Evolutionary conservation across 305 asterid species (phyloP).

Genomic region (Euphrasia arctica): DNA sequence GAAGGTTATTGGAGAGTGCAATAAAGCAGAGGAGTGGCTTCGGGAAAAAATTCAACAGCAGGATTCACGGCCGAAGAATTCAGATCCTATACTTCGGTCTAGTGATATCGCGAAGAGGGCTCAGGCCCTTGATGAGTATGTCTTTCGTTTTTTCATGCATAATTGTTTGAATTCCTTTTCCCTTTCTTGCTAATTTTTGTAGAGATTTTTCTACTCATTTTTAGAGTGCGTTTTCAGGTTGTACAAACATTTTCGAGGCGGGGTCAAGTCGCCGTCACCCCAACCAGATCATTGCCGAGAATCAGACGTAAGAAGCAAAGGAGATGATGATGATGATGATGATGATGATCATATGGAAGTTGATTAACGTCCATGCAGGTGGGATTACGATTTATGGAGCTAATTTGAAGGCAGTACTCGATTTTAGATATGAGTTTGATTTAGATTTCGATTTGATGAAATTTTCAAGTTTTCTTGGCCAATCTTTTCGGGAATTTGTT

Average conservation of each 20-base stretch:
- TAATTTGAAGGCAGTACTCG: constrained; percentile 22
- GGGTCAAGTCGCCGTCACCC: constrained; percentile 39
- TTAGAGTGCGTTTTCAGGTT: constrained; percentile 52
- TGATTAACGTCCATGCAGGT: constrained; percentile 37
- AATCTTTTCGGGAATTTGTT: constrained; percentile 5
- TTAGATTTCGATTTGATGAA: constrained; percentile 18
- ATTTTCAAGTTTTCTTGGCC: constrained; percentile 26
- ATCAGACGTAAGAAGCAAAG: constrained; percentile 36
- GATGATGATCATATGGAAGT: constrained; percentile 29
- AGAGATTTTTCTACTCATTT: constrained; percentile 10
- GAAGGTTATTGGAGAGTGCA: constrained; percentile 72
- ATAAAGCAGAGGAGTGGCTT: constrained; percentile 82
- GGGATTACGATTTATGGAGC: constrained; percentile 23
- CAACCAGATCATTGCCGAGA: constrained; percentile 37
- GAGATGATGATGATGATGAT: constrained; percentile 30
- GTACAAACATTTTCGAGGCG: constrained; percentile 44
- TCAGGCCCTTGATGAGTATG: constrained; percentile 72
- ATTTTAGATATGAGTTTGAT: constrained; percentile 16
- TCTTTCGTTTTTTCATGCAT: constrained; percentile 22
- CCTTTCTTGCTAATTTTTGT: constrained; percentile 11
- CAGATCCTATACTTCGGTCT: constrained; percentile 79
- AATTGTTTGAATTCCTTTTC: neutral
- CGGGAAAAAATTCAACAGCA: constrained; percentile 68
- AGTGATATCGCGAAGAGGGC: constrained; percentile 61
- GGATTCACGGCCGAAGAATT: constrained; percentile 67